phyloP scores from a whole-genome alignment of 495 filamentous ascomycete species.

The Daldinia grandis region DNA sequence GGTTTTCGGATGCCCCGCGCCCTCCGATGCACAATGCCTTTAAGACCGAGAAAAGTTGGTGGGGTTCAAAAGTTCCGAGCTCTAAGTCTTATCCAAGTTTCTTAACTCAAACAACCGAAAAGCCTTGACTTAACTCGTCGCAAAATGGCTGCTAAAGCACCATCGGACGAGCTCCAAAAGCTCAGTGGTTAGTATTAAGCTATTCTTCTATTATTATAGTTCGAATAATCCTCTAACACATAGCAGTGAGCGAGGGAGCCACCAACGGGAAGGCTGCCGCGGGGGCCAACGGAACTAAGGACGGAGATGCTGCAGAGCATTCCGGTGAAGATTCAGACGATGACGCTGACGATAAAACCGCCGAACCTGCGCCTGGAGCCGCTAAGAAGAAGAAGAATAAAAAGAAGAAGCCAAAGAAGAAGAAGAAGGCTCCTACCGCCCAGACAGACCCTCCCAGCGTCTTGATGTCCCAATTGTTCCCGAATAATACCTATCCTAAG shows the following conservation, averaged over 20 bases:
- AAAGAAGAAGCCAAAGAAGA: slow-evolving; percentile 89
- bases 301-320: slow-evolving; percentile 65
- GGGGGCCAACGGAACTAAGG: slow-evolving; percentile 49
- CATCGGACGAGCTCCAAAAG: slow-evolving; percentile 54
- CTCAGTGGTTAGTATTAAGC: slow-evolving; percentile 50
- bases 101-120: slow-evolving; percentile 1
- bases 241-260: slow-evolving; percentile 53
- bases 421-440: slow-evolving; percentile 73
- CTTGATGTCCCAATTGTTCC: slow-evolving; percentile 77
- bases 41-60: slow-evolving; percentile 23
- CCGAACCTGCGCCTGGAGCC: slow-evolving; percentile 50
- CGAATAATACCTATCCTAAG: slow-evolving; percentile 74
- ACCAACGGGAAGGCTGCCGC: slow-evolving; percentile 59
- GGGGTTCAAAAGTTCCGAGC: slow-evolving; percentile 24
- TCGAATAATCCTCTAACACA: slow-evolving; percentile 18
- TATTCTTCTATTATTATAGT: not conserved
- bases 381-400: slow-evolving; percentile 69
- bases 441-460: slow-evolving; percentile 84
- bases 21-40: not conserved
- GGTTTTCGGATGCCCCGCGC: not conserved
- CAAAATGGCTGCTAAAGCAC: slow-evolving; percentile 55
- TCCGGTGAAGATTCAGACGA: slow-evolving; percentile 76
- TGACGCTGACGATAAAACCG: slow-evolving; percentile 55
- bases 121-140: slow-evolving; percentile 1
- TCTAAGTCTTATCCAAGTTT: not conserved